phyloP scores from a whole-genome alignment of 768 basidiomycete species.

The Russula sp. region DNA sequence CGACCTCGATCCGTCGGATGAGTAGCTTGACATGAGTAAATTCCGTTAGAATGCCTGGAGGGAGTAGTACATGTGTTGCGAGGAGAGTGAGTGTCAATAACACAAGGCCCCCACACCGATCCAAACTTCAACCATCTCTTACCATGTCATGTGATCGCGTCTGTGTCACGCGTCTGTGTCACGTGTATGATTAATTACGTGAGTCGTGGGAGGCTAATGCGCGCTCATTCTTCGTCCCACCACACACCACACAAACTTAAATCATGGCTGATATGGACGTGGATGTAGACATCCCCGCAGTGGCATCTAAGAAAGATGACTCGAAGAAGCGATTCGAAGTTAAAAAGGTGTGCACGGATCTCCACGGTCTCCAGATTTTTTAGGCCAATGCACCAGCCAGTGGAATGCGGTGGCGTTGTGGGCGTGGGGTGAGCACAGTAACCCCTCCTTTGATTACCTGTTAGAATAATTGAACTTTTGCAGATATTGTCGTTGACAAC shows the following conservation, averaged over 20 bases:
- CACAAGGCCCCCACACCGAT: background rate
- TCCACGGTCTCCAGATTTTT: background rate
- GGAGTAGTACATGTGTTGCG: conserved; percentile 35
- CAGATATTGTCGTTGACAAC: conserved; percentile 98
- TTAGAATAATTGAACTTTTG: conserved; percentile 8
- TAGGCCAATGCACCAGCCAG: conserved; percentile 42
- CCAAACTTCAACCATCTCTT: conserved; percentile 27
- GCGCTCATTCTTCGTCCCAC: background rate
- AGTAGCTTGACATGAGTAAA: conserved; percentile 41
- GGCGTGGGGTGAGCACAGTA: conserved; percentile 81
- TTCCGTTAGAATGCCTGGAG: conserved; percentile 12
- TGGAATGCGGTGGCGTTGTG: conserved; percentile 99
- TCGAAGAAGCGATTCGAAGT: conserved; percentile 93
- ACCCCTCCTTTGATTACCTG: background rate
- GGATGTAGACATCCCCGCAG: conserved; percentile 65
- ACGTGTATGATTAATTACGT: background rate
- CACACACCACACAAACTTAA: background rate
- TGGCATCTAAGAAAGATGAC: conserved; percentile 46
- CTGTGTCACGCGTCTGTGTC: conserved; percentile 4
- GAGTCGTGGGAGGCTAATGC: background rate
- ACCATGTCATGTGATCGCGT: conserved; percentile 40
- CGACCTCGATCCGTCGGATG: conserved; percentile 35
- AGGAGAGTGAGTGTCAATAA: conserved; percentile 31
- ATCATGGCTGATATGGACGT: conserved; percentile 70
- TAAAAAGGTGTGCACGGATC: conserved; percentile 73